Base-by-base conservation (phyloP, 768 basidiomycete genomes). In the Megacollybia marginata region DNA sequence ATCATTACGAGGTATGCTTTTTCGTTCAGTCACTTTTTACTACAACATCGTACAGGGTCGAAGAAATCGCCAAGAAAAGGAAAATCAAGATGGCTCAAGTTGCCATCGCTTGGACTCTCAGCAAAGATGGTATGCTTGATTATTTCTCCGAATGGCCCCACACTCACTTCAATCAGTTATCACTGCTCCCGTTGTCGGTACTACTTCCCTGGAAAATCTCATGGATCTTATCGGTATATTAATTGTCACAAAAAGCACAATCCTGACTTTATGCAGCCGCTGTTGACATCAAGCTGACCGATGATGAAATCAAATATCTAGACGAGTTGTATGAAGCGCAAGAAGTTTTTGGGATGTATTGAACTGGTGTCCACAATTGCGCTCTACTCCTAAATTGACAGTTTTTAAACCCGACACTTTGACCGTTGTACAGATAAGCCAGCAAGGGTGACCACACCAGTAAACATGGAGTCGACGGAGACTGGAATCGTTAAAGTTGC, bases 81-180 rank as follows among this genome's bases (percentile, higher is more conserved):
- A n/a, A n/a, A n/a, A 57, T 71, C 7, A 65, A 62, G 19, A 79
- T 80, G 78, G 74, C 73, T 2, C 72, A 74, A 48, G 63, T 73
- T 9, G 67, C 72, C 6, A 48, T 73, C 16, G 72, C 73, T 2
- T 76, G 75, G 75, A 59, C 59, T 1, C 48, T 72, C 35, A 44
- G 57, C 28, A 76, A 77, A 57, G 66, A 65, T 10, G 43, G 43
- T 44, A 65, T 74, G 19, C n/a, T n/a, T n/a, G n/a, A n/a, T n/a
- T n/a, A n/a, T n/a, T n/a, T n/a, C n/a, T n/a, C n/a, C n/a, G n/a
- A n/a, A n/a, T n/a, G n/a, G n/a, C n/a, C n/a, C n/a, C n/a, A n/a
- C n/a, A n/a, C n/a, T n/a, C n/a, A n/a, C n/a, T n/a, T n/a, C n/a
- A n/a, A n/a, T n/a, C n/a, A n/a, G n/a, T n/a, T n/a, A n/a, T n/a